Conservation (phyloP, 495 filamentous ascomycete species). For the Chlorociboria aeruginascens region DNA sequence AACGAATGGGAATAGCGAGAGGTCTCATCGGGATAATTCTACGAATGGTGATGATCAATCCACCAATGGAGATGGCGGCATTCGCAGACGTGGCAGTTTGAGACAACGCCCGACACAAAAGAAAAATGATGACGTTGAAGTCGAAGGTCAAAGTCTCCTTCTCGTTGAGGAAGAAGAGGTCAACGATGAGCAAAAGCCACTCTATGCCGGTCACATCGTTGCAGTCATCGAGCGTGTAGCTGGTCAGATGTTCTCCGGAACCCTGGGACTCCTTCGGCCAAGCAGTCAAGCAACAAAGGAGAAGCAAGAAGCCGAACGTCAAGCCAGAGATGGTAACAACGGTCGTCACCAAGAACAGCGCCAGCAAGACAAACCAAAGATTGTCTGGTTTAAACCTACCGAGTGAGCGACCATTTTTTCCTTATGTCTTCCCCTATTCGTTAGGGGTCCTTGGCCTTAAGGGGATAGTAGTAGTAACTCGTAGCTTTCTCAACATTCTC, state of each 20-base stretch:
- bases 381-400: slow-evolving; percentile 99
- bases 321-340: slow-evolving; percentile 71
- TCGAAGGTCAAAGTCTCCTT: slow-evolving; percentile 92
- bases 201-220: slow-evolving; percentile 94
- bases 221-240: slow-evolving; percentile 94
- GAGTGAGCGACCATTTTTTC: slow-evolving; percentile 29
- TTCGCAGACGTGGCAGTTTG: slow-evolving; percentile 85
- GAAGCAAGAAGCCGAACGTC: slow-evolving; percentile 95
- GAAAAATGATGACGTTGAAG: slow-evolving; percentile 99
- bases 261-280: slow-evolving; percentile 81
- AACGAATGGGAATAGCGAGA: slow-evolving; percentile 56
- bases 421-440: neutral
- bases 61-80: slow-evolving; percentile 56
- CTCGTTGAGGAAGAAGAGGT: slow-evolving; percentile 98
- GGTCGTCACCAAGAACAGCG: slow-evolving; percentile 65
- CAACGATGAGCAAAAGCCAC: slow-evolving; percentile 92
- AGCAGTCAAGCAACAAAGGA: slow-evolving; percentile 99
- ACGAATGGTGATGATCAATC: slow-evolving; percentile 55
- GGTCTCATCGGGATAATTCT: slow-evolving; percentile 32
- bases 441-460: neutral
- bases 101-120: slow-evolving; percentile 96
- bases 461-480: neutral
- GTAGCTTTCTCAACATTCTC: too few species aligned
- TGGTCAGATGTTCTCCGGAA: slow-evolving; percentile 98
- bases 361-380: slow-evolving; percentile 95